phyloP scores from a whole-genome alignment of 345 rosid genomes.

The Lepidium sativum region DNA sequence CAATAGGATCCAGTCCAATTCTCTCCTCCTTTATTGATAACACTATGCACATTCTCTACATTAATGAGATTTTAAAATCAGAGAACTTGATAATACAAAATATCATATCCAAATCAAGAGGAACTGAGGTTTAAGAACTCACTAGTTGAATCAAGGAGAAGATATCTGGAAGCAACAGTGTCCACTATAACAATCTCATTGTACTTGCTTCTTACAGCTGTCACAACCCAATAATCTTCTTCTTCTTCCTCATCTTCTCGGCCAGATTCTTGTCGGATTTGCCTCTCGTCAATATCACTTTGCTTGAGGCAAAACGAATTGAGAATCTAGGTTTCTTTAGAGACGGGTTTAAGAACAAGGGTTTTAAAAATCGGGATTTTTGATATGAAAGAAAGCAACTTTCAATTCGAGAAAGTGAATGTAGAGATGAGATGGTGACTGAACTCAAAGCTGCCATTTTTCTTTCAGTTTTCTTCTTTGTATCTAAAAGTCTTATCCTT shows the following conservation, averaged over 20 bases:
- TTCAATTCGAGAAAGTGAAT: not conserved
- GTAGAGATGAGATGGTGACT: constrained; percentile 6
- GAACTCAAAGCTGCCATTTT: constrained; percentile 27
- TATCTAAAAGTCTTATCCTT: constrained; percentile 11
- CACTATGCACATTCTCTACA: constrained; percentile 78
- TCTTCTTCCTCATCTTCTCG: constrained; percentile 24
- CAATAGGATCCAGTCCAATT: constrained; percentile 77
- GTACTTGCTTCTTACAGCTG: constrained; percentile 48
- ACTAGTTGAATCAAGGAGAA: constrained; percentile 81
- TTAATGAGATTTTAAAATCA: not conserved
- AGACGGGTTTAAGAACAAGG: constrained; percentile 2
- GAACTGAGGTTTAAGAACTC: not conserved
- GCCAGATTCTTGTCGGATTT: not conserved
- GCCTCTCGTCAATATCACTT: not conserved
- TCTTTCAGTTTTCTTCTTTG: not conserved
- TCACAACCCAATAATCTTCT: constrained; percentile 44
- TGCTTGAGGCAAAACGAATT: constrained; percentile 16
- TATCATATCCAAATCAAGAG: not conserved
- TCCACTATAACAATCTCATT: constrained; percentile 74
- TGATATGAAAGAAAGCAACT: constrained; percentile 11
- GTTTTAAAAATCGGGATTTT: constrained; percentile 7
- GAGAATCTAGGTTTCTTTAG: constrained; percentile 21
- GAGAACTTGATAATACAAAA: not conserved
- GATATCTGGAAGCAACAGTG: constrained; percentile 47
- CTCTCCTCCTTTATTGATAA: constrained; percentile 45